Evolutionary conservation across 805 yeast genomes (phyloP).

Genomic region (Priceomyces medius): DNA sequence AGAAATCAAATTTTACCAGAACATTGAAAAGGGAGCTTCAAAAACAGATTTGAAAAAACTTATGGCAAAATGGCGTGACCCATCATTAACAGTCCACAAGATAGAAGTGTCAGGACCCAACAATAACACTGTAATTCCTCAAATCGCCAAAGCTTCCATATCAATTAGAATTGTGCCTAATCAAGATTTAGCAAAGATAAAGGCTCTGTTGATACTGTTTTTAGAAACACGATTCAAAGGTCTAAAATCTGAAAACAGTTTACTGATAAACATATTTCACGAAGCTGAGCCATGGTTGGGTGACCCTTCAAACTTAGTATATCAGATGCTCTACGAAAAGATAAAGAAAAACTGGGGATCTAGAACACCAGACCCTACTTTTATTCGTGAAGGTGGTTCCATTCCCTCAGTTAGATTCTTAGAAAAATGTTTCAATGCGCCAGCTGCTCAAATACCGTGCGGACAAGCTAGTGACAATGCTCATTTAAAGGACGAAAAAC

Average conservation of each 20-base stretch:
- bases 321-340: conserved; percentile 61
- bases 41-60: conserved; percentile 44
- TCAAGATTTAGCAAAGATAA: conserved; percentile 65
- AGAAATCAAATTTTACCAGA: conserved; percentile 62
- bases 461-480: conserved; percentile 96
- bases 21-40: conserved; percentile 46
- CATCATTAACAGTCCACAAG: conserved; percentile 84
- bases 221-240: conserved; percentile 46
- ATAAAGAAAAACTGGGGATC: conserved; percentile 70
- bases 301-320: conserved; percentile 73
- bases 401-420: conserved; percentile 85
- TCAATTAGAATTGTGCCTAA: conserved; percentile 89
- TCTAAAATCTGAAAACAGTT: conserved; percentile 59
- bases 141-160: conserved; percentile 67
- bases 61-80: conserved; percentile 82
- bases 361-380: conserved; percentile 65
- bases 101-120: conserved; percentile 87
- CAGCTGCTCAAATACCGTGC: conserved; percentile 94
- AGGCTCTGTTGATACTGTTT: conserved; percentile 46
- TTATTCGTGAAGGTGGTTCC: conserved; percentile 95
- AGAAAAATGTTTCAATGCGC: conserved; percentile 79
- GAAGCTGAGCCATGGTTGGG: conserved; percentile 98
- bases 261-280: conserved; percentile 63
- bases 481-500: conserved; percentile 82
- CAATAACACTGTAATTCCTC: conserved; percentile 87